phyloP scores from a whole-genome alignment of 768 basidiomycete species.

The Leccinellum albellum region DNA sequence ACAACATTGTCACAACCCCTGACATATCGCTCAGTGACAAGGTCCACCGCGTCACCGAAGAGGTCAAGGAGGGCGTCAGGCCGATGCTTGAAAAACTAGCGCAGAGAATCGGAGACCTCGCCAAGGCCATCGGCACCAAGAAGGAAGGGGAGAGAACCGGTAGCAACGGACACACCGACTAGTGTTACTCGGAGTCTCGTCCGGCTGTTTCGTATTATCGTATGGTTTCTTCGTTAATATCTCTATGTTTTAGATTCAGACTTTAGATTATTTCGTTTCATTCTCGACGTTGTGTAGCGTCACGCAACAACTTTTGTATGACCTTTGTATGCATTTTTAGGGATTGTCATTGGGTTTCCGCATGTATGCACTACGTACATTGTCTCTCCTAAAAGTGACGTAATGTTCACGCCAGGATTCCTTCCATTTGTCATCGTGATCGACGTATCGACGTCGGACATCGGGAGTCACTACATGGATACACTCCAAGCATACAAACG shows the following conservation, averaged over 20 bases:
- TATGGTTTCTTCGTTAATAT: slow-evolving; percentile 10
- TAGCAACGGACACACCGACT: slow-evolving; percentile 13
- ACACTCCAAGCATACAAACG: slow-evolving; percentile 6
- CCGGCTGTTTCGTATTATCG: slow-evolving; percentile 3
- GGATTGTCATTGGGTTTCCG: slow-evolving; percentile 4
- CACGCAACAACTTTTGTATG: slow-evolving; percentile 21
- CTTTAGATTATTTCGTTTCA: slow-evolving; percentile 22
- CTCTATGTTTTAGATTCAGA: slow-evolving; percentile 23
- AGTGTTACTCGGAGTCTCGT: neutral
- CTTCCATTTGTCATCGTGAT: neutral
- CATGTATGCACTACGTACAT: slow-evolving; percentile 16
- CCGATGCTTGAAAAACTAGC: slow-evolving; percentile 56
- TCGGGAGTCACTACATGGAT: neutral
- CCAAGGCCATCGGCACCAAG: slow-evolving; percentile 25
- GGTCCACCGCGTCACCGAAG: slow-evolving; percentile 48
- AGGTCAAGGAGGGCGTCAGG: slow-evolving; percentile 57
- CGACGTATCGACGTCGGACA: neutral
- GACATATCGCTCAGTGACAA: slow-evolving; percentile 63
- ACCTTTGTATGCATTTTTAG: slow-evolving; percentile 10
- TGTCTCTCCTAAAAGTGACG: slow-evolving; percentile 1
- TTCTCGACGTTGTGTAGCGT: slow-evolving; percentile 9
- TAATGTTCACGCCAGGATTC: neutral
- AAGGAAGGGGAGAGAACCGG: slow-evolving; percentile 21
- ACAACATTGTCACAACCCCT: slow-evolving; percentile 47
- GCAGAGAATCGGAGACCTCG: slow-evolving; percentile 35